These are phyloP conservation scores for Suillus decipiens DNA, from an alignment of 768 basidiomycete species.

Conservation along the genomic window DNA sequence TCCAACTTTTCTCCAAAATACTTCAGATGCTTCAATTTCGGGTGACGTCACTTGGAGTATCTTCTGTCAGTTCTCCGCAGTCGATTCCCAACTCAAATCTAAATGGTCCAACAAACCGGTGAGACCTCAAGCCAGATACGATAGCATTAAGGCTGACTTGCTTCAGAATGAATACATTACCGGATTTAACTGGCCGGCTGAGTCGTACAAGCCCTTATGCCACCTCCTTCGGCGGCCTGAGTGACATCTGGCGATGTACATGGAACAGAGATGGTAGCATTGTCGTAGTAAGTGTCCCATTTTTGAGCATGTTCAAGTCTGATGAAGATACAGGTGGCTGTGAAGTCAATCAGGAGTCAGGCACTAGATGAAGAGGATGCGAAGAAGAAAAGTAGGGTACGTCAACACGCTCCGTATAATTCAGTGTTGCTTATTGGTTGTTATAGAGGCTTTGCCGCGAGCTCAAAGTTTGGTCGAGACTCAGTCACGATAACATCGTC, in stretches of 20 bases:
- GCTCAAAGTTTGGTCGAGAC: constrained; percentile 26
- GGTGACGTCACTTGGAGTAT: not conserved
- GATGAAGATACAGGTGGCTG: constrained; percentile 11
- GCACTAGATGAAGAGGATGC: constrained; percentile 12
- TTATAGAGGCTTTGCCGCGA: constrained; percentile 26
- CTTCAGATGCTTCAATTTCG: not conserved
- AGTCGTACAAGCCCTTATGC: constrained; percentile 22
- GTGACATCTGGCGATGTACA: constrained; percentile 30
- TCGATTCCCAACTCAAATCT: not conserved
- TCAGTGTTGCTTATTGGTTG: not conserved
- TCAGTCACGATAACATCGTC: constrained; percentile 26
- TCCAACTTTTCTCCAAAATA: not conserved
- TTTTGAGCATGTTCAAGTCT: not conserved
- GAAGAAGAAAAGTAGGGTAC: constrained; percentile 15
- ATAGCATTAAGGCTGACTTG: not conserved
- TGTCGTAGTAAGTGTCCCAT: not conserved
- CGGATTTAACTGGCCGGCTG: constrained; percentile 21
- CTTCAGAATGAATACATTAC: not conserved
- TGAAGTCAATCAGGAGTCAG: constrained; percentile 11
- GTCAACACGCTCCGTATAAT: not conserved
- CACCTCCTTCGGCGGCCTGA: constrained; percentile 31
- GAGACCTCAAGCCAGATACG: not conserved
- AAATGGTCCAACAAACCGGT: not conserved
- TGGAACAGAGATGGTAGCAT: not conserved
- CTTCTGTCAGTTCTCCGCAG: not conserved